phyloP scores from a whole-genome alignment of 345 rosid species.

The Citrus medica region DNA sequence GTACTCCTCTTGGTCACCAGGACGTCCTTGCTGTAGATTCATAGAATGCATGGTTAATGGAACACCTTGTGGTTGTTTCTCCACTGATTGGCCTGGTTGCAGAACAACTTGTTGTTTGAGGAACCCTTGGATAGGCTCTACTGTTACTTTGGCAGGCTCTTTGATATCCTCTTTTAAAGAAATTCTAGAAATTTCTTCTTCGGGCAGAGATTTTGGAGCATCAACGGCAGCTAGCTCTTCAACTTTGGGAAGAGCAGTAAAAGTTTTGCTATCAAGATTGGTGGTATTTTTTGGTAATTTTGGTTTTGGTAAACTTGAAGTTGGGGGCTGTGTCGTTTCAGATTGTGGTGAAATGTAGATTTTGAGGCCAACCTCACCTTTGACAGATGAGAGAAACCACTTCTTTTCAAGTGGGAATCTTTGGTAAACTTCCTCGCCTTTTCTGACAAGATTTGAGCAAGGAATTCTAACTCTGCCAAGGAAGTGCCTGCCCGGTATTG shows the following conservation, averaged over 20 bases:
- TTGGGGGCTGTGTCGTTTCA: constrained; percentile 7
- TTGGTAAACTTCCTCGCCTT: constrained; percentile 54
- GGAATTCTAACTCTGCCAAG: constrained; percentile 45
- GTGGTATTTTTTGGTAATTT: constrained; percentile 11
- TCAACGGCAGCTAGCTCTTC: constrained; percentile 9
- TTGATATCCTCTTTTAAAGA: constrained; percentile 4
- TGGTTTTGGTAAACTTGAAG: constrained; percentile 5
- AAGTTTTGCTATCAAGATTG: constrained; percentile 6
- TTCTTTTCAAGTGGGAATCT: constrained; percentile 40
- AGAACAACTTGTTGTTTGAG: constrained; percentile 33
- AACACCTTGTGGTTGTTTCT: constrained; percentile 25
- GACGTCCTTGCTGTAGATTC: constrained; percentile 18
- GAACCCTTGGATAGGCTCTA: constrained; percentile 19
- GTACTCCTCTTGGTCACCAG: constrained; percentile 42
- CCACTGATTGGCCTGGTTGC: constrained; percentile 22
- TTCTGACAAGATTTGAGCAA: constrained; percentile 37
- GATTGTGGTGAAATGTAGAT: constrained; percentile 30
- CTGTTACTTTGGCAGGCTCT: constrained; percentile 4
- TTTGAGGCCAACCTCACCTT: constrained; percentile 59
- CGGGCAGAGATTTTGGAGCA: constrained; percentile 12
- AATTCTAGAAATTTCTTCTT: constrained; percentile 16
- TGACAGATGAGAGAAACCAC: constrained; percentile 38
- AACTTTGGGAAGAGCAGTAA: constrained; percentile 17
- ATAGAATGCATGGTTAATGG: constrained; percentile 40
- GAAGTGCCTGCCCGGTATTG: constrained; percentile 39